These are phyloP conservation scores for Neurospora sp. DNA, from an alignment of 2,329 filamentous ascomycete genomes.

Conservation along the genomic window DNA sequence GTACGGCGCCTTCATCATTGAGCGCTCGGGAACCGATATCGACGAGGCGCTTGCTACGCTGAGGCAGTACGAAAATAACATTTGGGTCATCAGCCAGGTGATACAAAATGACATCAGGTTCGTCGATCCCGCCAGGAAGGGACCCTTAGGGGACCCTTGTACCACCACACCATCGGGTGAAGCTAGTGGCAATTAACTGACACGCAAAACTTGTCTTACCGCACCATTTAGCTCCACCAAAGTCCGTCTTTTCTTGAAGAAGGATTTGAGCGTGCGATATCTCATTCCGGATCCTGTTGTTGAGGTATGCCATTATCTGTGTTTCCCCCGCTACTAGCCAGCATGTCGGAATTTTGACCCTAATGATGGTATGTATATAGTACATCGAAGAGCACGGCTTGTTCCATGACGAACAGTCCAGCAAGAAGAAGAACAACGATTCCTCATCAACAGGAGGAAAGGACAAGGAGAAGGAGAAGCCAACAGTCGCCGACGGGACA, in stretches of 20 bases:
- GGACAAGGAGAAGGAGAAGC: background rate
- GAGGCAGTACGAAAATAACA: slow-evolving; percentile 73
- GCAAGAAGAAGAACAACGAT: slow-evolving; percentile 1
- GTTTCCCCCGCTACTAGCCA: background rate
- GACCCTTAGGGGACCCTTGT: slow-evolving; percentile 24
- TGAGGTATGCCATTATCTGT: slow-evolving; percentile 11
- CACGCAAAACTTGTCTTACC: background rate
- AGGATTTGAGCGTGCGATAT: slow-evolving; percentile 67
- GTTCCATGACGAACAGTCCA: slow-evolving; percentile 40
- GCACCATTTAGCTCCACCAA: slow-evolving; percentile 57
- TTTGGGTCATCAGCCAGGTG: slow-evolving; percentile 79
- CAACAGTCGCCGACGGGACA: background rate
- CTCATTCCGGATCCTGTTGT: slow-evolving; percentile 57
- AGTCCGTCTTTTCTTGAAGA: slow-evolving; percentile 69
- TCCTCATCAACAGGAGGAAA: background rate
- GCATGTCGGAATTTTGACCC: background rate
- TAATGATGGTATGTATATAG: slow-evolving; percentile 33
- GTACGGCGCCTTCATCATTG: slow-evolving; percentile 78
- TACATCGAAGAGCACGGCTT: slow-evolving; percentile 61
- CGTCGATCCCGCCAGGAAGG: background rate
- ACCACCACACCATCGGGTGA: slow-evolving; percentile 15
- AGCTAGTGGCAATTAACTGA: background rate
- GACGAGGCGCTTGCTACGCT: slow-evolving; percentile 77
- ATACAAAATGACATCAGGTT: slow-evolving; percentile 78
- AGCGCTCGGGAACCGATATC: slow-evolving; percentile 79